Base-by-base conservation (phyloP, 2,329 filamentous ascomycete genomes). In the Botrytis aclada region DNA sequence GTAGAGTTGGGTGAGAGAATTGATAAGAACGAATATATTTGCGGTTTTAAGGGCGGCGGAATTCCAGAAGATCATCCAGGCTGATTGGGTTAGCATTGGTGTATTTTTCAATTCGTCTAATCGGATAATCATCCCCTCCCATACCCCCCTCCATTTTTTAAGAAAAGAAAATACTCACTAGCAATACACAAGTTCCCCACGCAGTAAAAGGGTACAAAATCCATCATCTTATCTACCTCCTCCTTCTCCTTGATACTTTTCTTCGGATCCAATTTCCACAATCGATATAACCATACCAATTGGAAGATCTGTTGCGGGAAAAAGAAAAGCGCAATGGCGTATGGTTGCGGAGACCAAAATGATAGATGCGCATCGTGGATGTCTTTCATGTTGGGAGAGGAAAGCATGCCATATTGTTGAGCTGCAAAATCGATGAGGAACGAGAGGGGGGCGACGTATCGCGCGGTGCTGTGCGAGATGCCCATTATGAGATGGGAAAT, bases 21-120 rank as follows among this genome's bases (percentile, higher is more conserved):
- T 90, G 79, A 87, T 81, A 32, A 85, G 79, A 60, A 89, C 88
- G 76, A 89, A 89, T 45, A 87, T 75, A 76, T 89, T 88, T 39
- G 85, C 82, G 0, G 83, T 83, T 83, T 71, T 71, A 8, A 90
- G 83, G 34, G 84, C 78, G 4, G 84, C 83, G 1, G 82, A 76
- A 76, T 89, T 89, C 88, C 88, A 90, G 82, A 88, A 89, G 76
- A 89, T 84, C 87, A 89, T 88, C 87, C 87, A 88, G 5, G 84
- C 84, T 84, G 70, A 71, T 22, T 63, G 16, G 8, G 20, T 65
- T 37, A 65, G 63, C 32, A 51, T n/a, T 51, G 12, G 2, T 45
- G 7, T 32, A 2, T 18, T 7, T 56, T 18, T 29, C 51, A 8
- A 18, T 56, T 18, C 51, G 16, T 56, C 51, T 29, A 29, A 29